These are phyloP conservation scores for Adansonia rubrostipa DNA, from an alignment of 441 rosid species.

Conservation along the genomic window DNA sequence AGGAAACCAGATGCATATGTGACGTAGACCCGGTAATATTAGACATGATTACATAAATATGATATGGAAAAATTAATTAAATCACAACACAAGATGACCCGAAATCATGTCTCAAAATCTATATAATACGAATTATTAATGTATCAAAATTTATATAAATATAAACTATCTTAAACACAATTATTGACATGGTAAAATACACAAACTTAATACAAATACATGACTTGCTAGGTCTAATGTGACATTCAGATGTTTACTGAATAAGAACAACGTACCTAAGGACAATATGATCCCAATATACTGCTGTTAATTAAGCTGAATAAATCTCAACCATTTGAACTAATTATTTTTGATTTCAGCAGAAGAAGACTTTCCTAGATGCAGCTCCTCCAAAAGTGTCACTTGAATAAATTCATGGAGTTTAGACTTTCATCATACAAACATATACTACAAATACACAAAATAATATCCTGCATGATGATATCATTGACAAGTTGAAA, in stretches of 20 bases:
- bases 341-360: background rate
- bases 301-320: background rate
- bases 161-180: too few relatives aligned
- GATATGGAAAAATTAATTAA: too few relatives aligned
- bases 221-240: too few relatives aligned
- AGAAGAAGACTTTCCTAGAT: background rate
- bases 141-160: too few relatives aligned
- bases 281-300: background rate
- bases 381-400: background rate
- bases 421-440: background rate
- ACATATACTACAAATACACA: background rate
- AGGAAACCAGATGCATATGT: background rate
- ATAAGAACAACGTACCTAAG: background rate
- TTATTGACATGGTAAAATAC: too few relatives aligned
- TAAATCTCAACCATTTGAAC: background rate
- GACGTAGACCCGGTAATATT: background rate
- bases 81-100: too few relatives aligned
- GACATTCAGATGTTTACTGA: background rate
- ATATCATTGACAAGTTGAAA: conserved; percentile 10
- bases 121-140: too few relatives aligned
- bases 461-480: background rate
- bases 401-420: background rate
- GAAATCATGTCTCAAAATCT: too few relatives aligned
- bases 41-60: too few relatives aligned
- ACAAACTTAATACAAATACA: too few relatives aligned